Conservation (phyloP, 1,284 basidiomycete genomes). For the Boletellus deceptivus region DNA sequence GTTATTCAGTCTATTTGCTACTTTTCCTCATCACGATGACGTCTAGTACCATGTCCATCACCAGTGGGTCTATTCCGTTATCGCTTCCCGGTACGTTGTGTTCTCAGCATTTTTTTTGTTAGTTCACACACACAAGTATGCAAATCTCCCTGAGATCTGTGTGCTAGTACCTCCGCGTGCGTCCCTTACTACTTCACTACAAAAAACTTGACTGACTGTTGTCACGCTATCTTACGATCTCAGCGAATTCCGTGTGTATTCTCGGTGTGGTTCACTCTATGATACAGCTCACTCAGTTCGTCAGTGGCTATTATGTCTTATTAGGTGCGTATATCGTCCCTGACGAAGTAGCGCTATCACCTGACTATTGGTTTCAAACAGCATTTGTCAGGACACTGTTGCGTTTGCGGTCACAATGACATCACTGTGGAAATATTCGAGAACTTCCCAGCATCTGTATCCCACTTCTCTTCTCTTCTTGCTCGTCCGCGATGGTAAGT, state of each 20-base stretch:
- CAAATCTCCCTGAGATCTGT: not conserved
- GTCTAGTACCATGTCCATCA: not conserved
- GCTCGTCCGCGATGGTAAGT: not conserved
- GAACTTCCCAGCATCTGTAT: not conserved
- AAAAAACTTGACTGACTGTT: not conserved
- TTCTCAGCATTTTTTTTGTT: not conserved
- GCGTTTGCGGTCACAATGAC: not conserved
- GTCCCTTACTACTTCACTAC: not conserved
- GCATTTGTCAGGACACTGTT: not conserved
- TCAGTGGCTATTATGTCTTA: not conserved
- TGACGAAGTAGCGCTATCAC: not conserved
- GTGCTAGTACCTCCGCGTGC: not conserved
- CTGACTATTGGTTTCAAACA: not conserved
- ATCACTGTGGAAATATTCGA: not conserved
- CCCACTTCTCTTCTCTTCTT: not conserved
- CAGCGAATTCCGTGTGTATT: not conserved
- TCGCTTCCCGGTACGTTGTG: not conserved
- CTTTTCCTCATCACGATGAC: not conserved
- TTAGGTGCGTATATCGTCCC: not conserved
- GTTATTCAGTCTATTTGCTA: slow-evolving; percentile 3
- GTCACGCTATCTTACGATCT: not conserved
- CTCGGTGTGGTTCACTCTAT: not conserved
- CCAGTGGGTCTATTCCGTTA: not conserved
- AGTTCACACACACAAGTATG: not conserved
- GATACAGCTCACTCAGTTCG: not conserved